Percentiles rank a stretch among this genome's conserved stretches.
Evolutionary conservation across 331 rosid genomes (phyloP).

Genomic region (Ulmus americana): DNA sequence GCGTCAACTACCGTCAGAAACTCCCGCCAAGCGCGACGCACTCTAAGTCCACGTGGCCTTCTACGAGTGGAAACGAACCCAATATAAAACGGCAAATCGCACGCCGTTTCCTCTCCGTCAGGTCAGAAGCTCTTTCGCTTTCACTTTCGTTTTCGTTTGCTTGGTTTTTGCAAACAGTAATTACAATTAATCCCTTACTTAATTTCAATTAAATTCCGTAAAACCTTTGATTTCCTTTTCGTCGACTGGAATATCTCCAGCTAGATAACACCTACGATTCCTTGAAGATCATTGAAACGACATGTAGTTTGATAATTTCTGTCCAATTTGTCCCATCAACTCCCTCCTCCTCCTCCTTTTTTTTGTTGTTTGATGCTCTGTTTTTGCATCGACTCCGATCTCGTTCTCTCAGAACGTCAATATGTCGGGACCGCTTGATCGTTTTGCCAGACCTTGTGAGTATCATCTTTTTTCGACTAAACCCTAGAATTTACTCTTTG

Average conservation of each 20-base stretch:
- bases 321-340: background rate
- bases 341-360: background rate
- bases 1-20: conserved; percentile 21
- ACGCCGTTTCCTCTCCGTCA: background rate
- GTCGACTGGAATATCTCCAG: background rate
- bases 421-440: conserved; percentile 75
- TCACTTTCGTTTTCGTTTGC: background rate
- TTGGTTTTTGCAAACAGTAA: background rate
- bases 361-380: background rate
- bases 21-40: conserved; percentile 32
- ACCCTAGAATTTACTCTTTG: background rate
- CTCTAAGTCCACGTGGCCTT: conserved; percentile 19
- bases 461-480: background rate
- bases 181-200: background rate
- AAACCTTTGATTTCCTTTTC: background rate
- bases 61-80: background rate
- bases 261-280: background rate
- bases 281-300: background rate
- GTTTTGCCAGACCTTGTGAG: conserved; percentile 69
- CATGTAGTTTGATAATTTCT: background rate
- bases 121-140: background rate
- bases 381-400: background rate
- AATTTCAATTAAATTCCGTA: background rate
- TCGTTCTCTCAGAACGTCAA: conserved; percentile 17
- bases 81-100: background rate